Evolutionary conservation across 305 asterid species (phyloP).

Genomic region (Solanum hybrid): DNA sequence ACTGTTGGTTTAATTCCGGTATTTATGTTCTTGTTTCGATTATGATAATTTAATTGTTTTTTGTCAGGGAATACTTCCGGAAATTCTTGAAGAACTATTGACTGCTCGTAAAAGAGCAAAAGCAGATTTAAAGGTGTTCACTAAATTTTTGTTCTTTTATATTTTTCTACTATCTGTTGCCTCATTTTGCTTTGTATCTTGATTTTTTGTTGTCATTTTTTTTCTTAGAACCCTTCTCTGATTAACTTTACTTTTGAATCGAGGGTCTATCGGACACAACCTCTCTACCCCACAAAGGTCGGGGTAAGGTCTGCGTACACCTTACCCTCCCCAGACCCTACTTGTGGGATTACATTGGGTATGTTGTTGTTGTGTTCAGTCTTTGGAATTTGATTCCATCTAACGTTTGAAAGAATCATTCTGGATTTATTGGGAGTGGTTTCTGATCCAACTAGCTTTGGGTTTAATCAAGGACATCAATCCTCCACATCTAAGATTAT

Average conservation of each 20-base stretch:
- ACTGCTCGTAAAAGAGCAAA: conserved; percentile 94
- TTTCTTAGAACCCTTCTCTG: background rate
- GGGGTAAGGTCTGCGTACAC: background rate
- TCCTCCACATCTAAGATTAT: background rate
- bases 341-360: background rate
- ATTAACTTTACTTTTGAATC: background rate
- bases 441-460: background rate
- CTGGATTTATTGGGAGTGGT: background rate
- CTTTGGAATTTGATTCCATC: background rate
- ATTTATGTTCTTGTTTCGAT: background rate
- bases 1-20: background rate
- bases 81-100: conserved; percentile 96
- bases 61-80: conserved; percentile 92
- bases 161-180: background rate
- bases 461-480: background rate
- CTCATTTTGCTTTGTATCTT: background rate
- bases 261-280: background rate
- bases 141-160: background rate
- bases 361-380: background rate
- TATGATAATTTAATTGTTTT: background rate
- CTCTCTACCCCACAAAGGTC: background rate
- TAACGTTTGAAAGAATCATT: background rate
- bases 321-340: background rate
- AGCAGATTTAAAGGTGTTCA: conserved; percentile 87
- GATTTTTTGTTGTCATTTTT: background rate